Percentiles rank a stretch among this genome's conserved stretches.
Conservation (phyloP, 2,329 filamentous ascomycete species). For the Ophiocordyceps camponoti-leonardi region DNA sequence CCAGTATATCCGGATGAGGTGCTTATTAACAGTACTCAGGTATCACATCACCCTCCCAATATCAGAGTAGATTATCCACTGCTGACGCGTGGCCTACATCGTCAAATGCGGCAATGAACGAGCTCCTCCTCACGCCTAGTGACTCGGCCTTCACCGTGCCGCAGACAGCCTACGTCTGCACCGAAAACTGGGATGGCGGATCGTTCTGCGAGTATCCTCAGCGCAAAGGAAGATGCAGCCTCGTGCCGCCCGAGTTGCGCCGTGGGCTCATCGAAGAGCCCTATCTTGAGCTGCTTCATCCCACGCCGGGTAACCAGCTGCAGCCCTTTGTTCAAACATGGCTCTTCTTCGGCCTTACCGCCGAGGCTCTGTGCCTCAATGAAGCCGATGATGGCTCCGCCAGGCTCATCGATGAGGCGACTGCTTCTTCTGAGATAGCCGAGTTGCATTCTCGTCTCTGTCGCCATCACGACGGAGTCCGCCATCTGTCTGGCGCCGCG, state of each 20-base stretch:
- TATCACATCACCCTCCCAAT: no score
- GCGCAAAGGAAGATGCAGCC: slow-evolving; percentile 4
- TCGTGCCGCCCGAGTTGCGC: slow-evolving; percentile 3
- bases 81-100: no score
- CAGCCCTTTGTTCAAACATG: slow-evolving; percentile 14
- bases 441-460: slow-evolving; percentile 2
- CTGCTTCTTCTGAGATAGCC: slow-evolving; percentile 4
- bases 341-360: slow-evolving; percentile 15
- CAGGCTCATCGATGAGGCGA: slow-evolving; percentile 2
- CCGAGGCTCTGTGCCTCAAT: slow-evolving; percentile 12
- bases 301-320: slow-evolving; percentile 7
- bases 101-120: background rate
- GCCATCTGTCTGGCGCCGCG: slow-evolving; percentile 1
- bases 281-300: slow-evolving; percentile 5
- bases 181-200: slow-evolving; percentile 10
- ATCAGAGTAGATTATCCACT: no score
- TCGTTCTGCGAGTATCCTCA: slow-evolving; percentile 9
- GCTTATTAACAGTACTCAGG: no score
- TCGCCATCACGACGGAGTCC: background rate
- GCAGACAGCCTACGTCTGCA: slow-evolving; percentile 7
- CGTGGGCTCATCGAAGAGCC: slow-evolving; percentile 1
- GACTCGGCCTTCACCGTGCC: background rate
- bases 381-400: slow-evolving; percentile 4
- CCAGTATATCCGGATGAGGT: no score
- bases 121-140: background rate